Conservation (phyloP, 2,329 filamentous ascomycete genomes). For the Calonectria ilicicola region DNA sequence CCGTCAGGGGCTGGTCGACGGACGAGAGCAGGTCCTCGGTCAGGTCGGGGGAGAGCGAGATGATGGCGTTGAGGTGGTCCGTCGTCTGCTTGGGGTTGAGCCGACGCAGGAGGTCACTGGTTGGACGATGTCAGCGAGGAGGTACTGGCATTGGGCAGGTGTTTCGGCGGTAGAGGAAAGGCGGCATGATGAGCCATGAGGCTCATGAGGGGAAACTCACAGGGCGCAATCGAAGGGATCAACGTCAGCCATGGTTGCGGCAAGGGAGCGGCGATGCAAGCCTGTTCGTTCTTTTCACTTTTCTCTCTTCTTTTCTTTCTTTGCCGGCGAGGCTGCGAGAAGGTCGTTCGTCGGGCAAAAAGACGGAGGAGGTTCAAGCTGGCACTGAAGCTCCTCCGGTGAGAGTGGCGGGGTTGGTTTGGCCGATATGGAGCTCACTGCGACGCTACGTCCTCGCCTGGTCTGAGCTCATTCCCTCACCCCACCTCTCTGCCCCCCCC, state of each 20-base stretch:
- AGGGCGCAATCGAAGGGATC: conserved; percentile 83
- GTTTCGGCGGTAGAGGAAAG: neutral
- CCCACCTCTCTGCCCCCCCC: neutral
- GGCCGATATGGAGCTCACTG: conserved; percentile 30
- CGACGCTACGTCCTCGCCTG: conserved; percentile 25
- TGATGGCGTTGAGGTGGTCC: conserved; percentile 88
- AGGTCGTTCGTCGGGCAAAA: neutral
- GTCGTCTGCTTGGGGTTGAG: conserved; percentile 95
- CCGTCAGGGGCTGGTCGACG: conserved; percentile 92
- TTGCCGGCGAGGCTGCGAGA: neutral
- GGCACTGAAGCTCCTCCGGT: conserved; percentile 31
- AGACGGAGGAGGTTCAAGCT: conserved; percentile 28
- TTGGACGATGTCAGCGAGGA: conserved; percentile 1
- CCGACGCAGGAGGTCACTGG: conserved; percentile 95
- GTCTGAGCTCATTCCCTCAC: conserved; percentile 25
- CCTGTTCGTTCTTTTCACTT: neutral
- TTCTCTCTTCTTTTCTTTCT: neutral
- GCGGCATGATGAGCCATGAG: conserved; percentile 23
- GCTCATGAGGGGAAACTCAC: conserved; percentile 59
- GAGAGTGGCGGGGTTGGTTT: conserved; percentile 37
- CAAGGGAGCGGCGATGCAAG: neutral
- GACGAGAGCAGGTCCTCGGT: conserved; percentile 98
- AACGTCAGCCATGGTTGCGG: conserved; percentile 59
- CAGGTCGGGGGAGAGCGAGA: conserved; percentile 87
- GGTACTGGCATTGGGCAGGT: neutral